Base-by-base conservation (phyloP, 108 stramenopile genomes). In the Cyclostephanos invisitatus region DNA sequence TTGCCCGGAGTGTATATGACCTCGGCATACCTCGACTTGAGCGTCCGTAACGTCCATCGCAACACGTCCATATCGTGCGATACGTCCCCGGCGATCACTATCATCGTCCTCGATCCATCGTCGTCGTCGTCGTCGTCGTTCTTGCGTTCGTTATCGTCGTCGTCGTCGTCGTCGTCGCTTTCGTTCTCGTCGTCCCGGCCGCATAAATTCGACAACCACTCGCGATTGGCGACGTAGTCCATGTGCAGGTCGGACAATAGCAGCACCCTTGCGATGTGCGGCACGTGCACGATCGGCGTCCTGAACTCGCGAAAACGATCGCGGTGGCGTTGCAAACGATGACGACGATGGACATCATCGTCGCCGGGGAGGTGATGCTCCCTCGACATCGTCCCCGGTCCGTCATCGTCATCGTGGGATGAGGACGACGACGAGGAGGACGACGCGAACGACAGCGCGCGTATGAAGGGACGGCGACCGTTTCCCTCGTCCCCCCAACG, bases 21-120 rank as follows among this genome's bases (percentile, higher is more conserved):
- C 58, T 75, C 79, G 5, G 62, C 68, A 50, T 74, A 80, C 6
- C 24, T 70, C 25, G 37, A 10, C 55, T 75, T 80, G 22, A 80
- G 60, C 47, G 74, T 69, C n/a, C 62, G 79, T 22, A 80, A 80
- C 11, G 79, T 80, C 74, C 74, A 75, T 51, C 60, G 74, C 15
- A 80, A 37, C 32, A 80, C 75, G 9, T 50, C 28, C 38, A 75
- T 21, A 61, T 80, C 74, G 38, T 80, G 79, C 6, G 74, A 75
- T 24, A 80, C 69, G 59, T 80, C 79, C 4, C 79, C 79, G 17
- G 79, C 79, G 3, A 80, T 53, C 4, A 80, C 40, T 18, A 80
- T 75, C 69, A 80, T 63, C 1, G 74, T 75, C 36, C 57, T n/a
- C 49, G 46, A 38, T 28, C 37, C 37, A 7, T 21, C 36, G 17